Evolutionary conservation across 2,329 filamentous ascomycete species (phyloP).

Genomic region (Myriosclerotinia scirpicola): DNA sequence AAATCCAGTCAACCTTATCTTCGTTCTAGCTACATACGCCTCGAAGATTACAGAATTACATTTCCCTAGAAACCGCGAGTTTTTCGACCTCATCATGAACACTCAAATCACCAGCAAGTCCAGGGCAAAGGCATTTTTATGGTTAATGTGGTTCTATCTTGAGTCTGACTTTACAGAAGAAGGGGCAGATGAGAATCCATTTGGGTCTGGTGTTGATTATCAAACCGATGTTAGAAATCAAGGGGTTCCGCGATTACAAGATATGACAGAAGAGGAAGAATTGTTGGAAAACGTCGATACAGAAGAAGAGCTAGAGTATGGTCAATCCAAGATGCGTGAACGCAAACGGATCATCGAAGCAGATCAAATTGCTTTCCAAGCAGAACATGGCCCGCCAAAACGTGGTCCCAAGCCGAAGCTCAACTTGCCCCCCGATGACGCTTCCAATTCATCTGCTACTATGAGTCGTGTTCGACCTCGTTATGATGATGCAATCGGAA

Average conservation of each 20-base stretch:
- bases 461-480: conserved; percentile 64
- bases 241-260: conserved; percentile 65
- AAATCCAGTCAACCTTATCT: conserved; percentile 96
- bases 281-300: conserved; percentile 73
- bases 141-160: conserved; percentile 99
- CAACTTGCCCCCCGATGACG: conserved; percentile 44
- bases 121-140: conserved; percentile 84
- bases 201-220: conserved; percentile 71
- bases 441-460: conserved; percentile 45
- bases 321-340: conserved; percentile 70
- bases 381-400: conserved; percentile 52
- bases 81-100: conserved; percentile 96
- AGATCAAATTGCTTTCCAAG: conserved; percentile 56
- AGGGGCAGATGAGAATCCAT: conserved; percentile 86
- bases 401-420: conserved; percentile 47
- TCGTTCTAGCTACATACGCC: conserved; percentile 86
- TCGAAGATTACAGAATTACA: conserved; percentile 91
- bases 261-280: conserved; percentile 65
- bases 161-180: conserved; percentile 93
- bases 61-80: conserved; percentile 81
- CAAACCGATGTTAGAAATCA: conserved; percentile 64
- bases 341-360: conserved; percentile 72
- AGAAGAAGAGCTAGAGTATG: conserved; percentile 66
- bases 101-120: conserved; percentile 78
- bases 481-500: conserved; percentile 45